Evolutionary conservation across 345 rosid species (phyloP).

Genomic region (Leavenworthia alabamica): DNA sequence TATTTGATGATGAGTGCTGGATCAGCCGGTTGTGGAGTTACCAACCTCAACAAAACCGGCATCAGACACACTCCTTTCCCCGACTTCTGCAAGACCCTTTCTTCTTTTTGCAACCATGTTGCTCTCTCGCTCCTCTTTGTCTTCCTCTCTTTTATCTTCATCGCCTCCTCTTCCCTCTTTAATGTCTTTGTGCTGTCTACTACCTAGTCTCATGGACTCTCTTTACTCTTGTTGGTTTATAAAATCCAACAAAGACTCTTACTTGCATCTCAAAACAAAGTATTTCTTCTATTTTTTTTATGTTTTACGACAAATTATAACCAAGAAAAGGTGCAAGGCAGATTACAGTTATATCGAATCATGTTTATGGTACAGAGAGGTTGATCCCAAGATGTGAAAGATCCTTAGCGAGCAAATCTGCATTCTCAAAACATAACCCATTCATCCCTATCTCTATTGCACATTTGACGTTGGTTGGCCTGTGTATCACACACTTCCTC

Average conservation of each 20-base stretch:
- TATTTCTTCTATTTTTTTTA: not conserved
- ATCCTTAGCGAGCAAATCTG: conserved; percentile 44
- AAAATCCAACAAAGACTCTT: not conserved
- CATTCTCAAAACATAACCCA: conserved; percentile 62
- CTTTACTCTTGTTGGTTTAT: not conserved
- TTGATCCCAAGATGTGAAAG: conserved; percentile 45
- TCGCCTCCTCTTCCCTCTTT: conserved; percentile 52
- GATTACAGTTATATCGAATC: not conserved
- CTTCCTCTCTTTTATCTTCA: conserved; percentile 49
- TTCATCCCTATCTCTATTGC: conserved; percentile 65
- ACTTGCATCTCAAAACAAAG: conserved; percentile 6
- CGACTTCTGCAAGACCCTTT: conserved; percentile 70
- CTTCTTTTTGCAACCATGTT: conserved; percentile 65
- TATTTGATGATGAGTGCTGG: conserved; percentile 66
- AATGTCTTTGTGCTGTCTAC: conserved; percentile 54
- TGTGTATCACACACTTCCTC: conserved; percentile 25
- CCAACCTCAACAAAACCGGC: conserved; percentile 76
- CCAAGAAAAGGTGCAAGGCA: conserved; percentile 5
- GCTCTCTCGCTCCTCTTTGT: conserved; percentile 62
- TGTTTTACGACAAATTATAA: not conserved
- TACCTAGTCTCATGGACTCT: conserved; percentile 10
- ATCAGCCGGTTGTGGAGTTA: conserved; percentile 71
- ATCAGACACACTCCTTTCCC: conserved; percentile 67
- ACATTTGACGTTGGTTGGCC: conserved; percentile 62
- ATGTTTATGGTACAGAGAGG: conserved; percentile 24